phyloP scores from a whole-genome alignment of 2,329 filamentous ascomycete genomes.

The Chaetomiaceae sp. region DNA sequence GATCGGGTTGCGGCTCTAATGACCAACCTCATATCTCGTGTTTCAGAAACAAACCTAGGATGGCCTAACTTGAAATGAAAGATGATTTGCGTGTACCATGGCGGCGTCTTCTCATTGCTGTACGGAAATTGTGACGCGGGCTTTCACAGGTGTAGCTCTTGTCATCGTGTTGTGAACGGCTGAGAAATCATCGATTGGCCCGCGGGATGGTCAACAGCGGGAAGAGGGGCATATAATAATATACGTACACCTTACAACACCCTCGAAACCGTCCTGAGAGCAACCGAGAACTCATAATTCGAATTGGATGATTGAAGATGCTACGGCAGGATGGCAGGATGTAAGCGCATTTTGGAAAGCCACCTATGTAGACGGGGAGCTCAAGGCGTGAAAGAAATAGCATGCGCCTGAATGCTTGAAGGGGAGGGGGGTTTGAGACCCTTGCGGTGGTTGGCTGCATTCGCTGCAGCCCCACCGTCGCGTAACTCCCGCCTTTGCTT shows the following conservation, averaged over 20 bases:
- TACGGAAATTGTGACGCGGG: constrained; percentile 1
- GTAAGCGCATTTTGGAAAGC: not conserved
- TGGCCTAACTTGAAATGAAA: too few relatives aligned
- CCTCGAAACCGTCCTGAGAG: too few relatives aligned
- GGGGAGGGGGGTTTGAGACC: too few relatives aligned
- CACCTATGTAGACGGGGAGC: not conserved
- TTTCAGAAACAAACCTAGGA: not conserved
- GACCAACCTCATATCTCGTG: not conserved
- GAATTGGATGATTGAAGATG: too few relatives aligned
- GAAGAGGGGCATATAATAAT: too few relatives aligned
- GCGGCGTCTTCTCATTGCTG: not conserved
- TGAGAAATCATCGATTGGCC: not conserved
- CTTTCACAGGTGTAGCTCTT: not conserved
- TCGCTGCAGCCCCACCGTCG: not conserved
- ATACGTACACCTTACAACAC: too few relatives aligned
- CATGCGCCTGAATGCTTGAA: too few relatives aligned
- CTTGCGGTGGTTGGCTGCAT: not conserved
- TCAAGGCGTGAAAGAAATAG: not conserved
- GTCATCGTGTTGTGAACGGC: not conserved
- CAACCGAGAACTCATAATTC: too few relatives aligned
- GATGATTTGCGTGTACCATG: not conserved
- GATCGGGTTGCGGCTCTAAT: not conserved
- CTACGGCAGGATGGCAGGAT: too few relatives aligned
- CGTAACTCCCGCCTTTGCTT: not conserved
- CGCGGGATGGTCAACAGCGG: not conserved